These are phyloP conservation scores for Rhodomyrtus psidioides DNA, from an alignment of 441 rosid genomes.

Conservation along the genomic window DNA sequence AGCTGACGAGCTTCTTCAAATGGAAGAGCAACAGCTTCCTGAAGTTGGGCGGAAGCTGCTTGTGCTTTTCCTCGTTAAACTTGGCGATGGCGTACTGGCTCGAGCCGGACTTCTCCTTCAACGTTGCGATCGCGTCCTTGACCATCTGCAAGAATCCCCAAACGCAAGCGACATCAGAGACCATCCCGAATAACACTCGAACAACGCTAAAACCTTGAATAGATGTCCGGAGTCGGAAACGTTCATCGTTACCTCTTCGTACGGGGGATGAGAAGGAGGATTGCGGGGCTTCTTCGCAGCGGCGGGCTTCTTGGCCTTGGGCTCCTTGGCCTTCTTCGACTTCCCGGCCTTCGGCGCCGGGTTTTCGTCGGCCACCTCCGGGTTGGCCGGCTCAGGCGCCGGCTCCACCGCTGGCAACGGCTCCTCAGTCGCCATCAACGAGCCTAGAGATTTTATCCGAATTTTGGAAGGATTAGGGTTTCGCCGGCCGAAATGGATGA, in stretches of 20 bases:
- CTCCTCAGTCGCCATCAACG: constrained; percentile 39
- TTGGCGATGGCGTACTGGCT: constrained; percentile 87
- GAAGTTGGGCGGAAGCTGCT: constrained; percentile 50
- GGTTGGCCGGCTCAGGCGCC: constrained; percentile 19
- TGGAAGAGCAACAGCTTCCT: constrained; percentile 57
- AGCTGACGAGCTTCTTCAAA: constrained; percentile 62
- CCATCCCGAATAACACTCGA: background rate
- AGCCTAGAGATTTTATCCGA: background rate
- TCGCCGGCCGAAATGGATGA: background rate
- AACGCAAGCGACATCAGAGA: background rate
- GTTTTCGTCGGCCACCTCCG: constrained; percentile 21
- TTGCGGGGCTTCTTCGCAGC: constrained; percentile 33
- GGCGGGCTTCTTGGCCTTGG: constrained; percentile 48
- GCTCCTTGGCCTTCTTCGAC: constrained; percentile 41
- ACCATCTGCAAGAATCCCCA: constrained; percentile 48
- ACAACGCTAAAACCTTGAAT: background rate
- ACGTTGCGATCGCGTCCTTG: constrained; percentile 56
- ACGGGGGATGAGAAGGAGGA: constrained; percentile 60
- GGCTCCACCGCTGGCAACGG: constrained; percentile 16
- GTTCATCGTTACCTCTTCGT: constrained; percentile 48
- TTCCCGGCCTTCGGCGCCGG: constrained; percentile 30
- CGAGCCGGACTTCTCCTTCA: constrained; percentile 86
- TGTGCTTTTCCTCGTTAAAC: constrained; percentile 75
- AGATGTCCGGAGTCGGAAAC: background rate
- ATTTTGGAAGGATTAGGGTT: background rate